Evolutionary conservation across 2,329 filamentous ascomycete genomes (phyloP), one percentile per base, ranked within the genome.

Genomic region (Talaromyces amestolkiae): DNA sequence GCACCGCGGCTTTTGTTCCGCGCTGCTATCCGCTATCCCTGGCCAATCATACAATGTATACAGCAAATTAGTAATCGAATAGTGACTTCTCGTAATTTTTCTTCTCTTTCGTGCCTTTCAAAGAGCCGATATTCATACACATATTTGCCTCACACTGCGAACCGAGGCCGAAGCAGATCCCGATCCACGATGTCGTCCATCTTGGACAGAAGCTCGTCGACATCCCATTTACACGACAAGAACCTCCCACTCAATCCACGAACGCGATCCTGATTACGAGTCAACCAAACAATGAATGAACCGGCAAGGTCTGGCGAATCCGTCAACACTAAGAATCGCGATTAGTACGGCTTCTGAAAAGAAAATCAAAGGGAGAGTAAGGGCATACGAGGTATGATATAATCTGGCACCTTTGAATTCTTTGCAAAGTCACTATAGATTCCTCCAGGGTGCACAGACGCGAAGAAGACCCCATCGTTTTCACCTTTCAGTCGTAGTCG

Each of bases 381-480:
- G 19, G 22, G 19, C 64, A 49, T 64, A 69, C 65, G 41, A 49
- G 58, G 65, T 41, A 67, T 2, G 33, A 73, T 69, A 22, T 61
- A 67, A 24, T 73, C 68, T 5, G 72, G 72, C 59, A 70, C 71
- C 22, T 68, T 68, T 10, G 35, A 31, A 65, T 72, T 70, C 24
- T 69, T 69, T 2, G 75, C 72, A 72, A 78, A 75, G 51, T 75
- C 75, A 56, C 73, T 78, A 58, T 69, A 66, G 49, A 80, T 73
- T 3, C 75, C 77, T 0, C 77, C 77, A 0, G 77, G 77, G 70
- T 80, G 76, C 35, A 79, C 69, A 33, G 74, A 72, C 31, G 68
- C 69, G 41, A 73, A 68, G 49, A 79, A 39, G 19, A 61, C 24
- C 7, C 59, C 43, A 61, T 39, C 45, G 3, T 51, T 37, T 6